Conservation (phyloP, 2,329 filamentous ascomycete species). For the Orbilia blumenaviensis region DNA sequence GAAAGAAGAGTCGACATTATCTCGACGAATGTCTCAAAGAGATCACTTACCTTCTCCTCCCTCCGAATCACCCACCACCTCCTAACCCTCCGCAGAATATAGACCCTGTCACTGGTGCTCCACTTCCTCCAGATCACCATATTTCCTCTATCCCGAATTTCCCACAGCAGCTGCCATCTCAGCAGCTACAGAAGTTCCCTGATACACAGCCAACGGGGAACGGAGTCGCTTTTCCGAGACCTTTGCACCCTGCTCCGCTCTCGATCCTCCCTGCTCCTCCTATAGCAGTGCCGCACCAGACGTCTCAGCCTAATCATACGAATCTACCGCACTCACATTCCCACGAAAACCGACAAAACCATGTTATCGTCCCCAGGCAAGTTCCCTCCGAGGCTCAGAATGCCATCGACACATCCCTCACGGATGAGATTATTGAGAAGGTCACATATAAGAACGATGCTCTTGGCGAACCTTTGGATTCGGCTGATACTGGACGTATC, state of each 20-base stretch:
- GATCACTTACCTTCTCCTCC: conserved; percentile 73
- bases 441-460: conserved; percentile 70
- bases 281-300: conserved; percentile 29
- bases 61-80: conserved; percentile 70
- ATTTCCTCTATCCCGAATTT: conserved; percentile 62
- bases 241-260: conserved; percentile 65
- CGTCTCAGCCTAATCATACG: conserved; percentile 34
- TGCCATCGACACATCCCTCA: conserved; percentile 31
- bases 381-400: conserved; percentile 23
- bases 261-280: conserved; percentile 71
- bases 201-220: conserved; percentile 63
- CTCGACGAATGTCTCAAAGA: conserved; percentile 73
- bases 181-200: conserved; percentile 70
- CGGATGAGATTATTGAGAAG: conserved; percentile 69
- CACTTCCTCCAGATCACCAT: conserved; percentile 56
- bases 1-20: conserved; percentile 68
- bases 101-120: conserved; percentile 56
- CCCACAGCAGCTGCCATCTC: conserved; percentile 66
- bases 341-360: conserved; percentile 38
- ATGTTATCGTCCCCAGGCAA: conserved; percentile 16
- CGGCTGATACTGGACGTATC: conserved; percentile 66
- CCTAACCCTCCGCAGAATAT: conserved; percentile 62
- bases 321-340: conserved; percentile 28
- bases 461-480: conserved; percentile 66
- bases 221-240: conserved; percentile 24